These are phyloP conservation scores for Sclerotinia glacialis DNA, from an alignment of 2,329 filamentous ascomycete species.

Conservation along the genomic window DNA sequence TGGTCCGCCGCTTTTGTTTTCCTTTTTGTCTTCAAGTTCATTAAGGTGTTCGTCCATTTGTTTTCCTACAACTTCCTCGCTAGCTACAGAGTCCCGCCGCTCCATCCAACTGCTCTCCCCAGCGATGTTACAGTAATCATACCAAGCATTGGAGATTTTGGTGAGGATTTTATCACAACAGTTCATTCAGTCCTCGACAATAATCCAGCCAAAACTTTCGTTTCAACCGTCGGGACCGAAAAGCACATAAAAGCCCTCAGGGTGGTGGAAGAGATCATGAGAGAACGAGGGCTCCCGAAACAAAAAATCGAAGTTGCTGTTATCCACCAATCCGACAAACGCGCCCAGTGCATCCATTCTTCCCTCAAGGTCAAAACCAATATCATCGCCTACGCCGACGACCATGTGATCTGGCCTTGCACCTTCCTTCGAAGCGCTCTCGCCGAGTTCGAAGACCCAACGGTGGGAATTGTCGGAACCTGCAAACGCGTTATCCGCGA, in stretches of 20 bases:
- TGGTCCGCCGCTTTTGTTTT: slow-evolving; percentile 21
- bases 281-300: not conserved
- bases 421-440: slow-evolving; percentile 28
- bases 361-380: slow-evolving; percentile 23
- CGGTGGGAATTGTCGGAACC: slow-evolving; percentile 55
- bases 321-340: slow-evolving; percentile 23
- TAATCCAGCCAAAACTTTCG: slow-evolving; percentile 25
- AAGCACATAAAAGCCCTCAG: slow-evolving; percentile 10
- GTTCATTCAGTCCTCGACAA: slow-evolving; percentile 25
- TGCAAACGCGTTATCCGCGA: slow-evolving; percentile 52
- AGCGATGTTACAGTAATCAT: slow-evolving; percentile 33
- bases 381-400: slow-evolving; percentile 28
- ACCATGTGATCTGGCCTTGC: slow-evolving; percentile 29
- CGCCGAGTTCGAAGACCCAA: slow-evolving; percentile 30
- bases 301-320: slow-evolving; percentile 14
- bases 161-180: slow-evolving; percentile 21
- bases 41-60: slow-evolving; percentile 29
- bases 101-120: slow-evolving; percentile 18
- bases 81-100: not conserved
- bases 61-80: slow-evolving; percentile 25
- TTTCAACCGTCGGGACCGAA: slow-evolving; percentile 25
- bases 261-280: not conserved
- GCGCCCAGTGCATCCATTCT: slow-evolving; percentile 26
- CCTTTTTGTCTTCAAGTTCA: slow-evolving; percentile 28
- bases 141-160: slow-evolving; percentile 27